Base-by-base conservation (phyloP, 352 stramenopile species). In the Globisporangium barbulae region DNA sequence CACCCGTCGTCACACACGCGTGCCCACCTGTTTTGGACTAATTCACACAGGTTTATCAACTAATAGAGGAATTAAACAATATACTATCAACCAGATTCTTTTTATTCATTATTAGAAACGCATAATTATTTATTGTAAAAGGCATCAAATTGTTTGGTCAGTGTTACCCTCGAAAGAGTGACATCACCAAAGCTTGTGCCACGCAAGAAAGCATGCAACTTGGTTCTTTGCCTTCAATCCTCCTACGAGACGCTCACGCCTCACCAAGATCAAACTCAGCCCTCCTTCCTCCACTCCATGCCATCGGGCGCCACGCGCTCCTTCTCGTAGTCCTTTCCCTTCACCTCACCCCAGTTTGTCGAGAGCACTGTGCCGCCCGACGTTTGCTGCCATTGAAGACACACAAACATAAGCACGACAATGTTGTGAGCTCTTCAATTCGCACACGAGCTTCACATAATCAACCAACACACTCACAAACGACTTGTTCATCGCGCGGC, bases 401-500 rank as follows among this genome's bases (percentile, higher is more conserved):
- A 44, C 50, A 60, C 17, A 59, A 5, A 28, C 59, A 63, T 7
- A 6, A 30, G 5, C 28, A 62, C 12, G 13, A 31, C 17, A 55
- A n/a, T 39, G 3, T 15, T 31, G 10, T 6, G 4, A 53, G 19
- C 33, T 37, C 21, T 31, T 17, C 56, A 5, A 55, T 22, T 21
- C 5, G 10, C 28, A 19, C 17, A 25, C 28, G 33, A 22, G 21
- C 9, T 58, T 57, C 44, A 5, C 31, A 57, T 21, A 55, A 45
- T 5, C 7, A 48, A 64, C 49, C 67, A 49, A 25, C 42, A 25
- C 61, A 63, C 83, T 61, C 76, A 95, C 84, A 64, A 97, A 98
- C 17, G 84, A 96, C 76, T 98, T 97, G 79, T 96, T 96, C 91
- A 98, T 98, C 39, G 91, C 91, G 19, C 90, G 85, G 44, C 89